Percentiles rank a stretch among this genome's conserved stretches.
These are phyloP conservation scores for Lactarius evosmus DNA, from an alignment of 768 basidiomycete species.

Conservation along the genomic window DNA sequence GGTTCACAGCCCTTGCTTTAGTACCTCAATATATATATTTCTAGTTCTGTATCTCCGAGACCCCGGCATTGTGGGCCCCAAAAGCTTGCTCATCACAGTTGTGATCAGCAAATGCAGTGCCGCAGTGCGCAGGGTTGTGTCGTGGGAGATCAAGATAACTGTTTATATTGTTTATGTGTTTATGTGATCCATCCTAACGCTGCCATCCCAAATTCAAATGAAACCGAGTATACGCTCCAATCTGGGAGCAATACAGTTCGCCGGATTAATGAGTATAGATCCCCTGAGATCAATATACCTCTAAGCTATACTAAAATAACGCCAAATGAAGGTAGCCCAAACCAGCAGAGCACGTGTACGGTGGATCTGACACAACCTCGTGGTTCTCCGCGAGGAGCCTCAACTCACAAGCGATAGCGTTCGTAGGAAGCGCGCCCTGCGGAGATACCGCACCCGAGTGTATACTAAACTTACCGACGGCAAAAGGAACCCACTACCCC, in stretches of 20 bases:
- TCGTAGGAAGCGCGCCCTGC: conserved; percentile 58
- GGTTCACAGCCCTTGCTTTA: not conserved
- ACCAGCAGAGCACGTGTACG: conserved; percentile 71
- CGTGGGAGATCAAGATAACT: not conserved
- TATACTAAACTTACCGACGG: conserved; percentile 48
- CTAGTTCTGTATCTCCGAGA: not conserved
- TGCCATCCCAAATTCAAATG: conserved; percentile 3
- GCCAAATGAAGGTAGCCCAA: conserved; percentile 54
- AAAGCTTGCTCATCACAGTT: not conserved
- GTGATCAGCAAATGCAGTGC: no score
- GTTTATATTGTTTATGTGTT: not conserved
- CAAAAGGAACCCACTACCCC: conserved; percentile 52
- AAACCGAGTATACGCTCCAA: not conserved
- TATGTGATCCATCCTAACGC: not conserved
- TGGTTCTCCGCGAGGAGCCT: conserved; percentile 52
- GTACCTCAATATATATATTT: conserved; percentile 4
- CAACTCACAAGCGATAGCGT: conserved; percentile 48
- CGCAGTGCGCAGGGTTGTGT: not conserved
- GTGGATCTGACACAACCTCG: conserved; percentile 52
- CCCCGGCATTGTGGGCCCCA: not conserved
- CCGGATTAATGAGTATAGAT: not conserved
- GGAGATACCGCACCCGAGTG: conserved; percentile 57
- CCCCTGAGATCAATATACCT: not conserved
- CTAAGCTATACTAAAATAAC: not conserved
- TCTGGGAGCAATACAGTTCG: conserved; percentile 20